These are phyloP conservation scores for Fusarium avenaceum DNA, from an alignment of 2,329 filamentous ascomycete species.

Conservation along the genomic window DNA sequence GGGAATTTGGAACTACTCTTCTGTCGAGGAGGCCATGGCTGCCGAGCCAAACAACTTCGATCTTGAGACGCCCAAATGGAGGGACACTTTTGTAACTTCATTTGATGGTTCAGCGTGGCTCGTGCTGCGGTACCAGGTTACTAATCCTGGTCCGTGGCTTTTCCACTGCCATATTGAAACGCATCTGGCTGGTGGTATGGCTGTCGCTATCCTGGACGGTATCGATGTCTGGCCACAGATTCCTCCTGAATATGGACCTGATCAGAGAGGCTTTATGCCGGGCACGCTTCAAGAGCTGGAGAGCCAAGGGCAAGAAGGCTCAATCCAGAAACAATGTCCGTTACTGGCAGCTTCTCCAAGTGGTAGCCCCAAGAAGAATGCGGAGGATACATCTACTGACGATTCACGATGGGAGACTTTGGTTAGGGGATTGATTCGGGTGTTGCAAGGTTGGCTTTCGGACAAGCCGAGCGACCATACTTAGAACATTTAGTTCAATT, in stretches of 20 bases:
- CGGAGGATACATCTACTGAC: background rate
- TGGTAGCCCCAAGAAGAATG: background rate
- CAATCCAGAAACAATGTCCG: background rate
- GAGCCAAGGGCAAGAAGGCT: background rate
- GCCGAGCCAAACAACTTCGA: slow-evolving; percentile 2
- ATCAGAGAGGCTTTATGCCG: slow-evolving; percentile 9
- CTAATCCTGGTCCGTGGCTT: slow-evolving; percentile 9
- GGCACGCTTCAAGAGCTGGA: slow-evolving; percentile 1
- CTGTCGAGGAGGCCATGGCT: slow-evolving; percentile 6
- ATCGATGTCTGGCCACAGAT: slow-evolving; percentile 12
- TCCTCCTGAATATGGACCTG: slow-evolving; percentile 15
- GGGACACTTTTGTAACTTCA: slow-evolving; percentile 8
- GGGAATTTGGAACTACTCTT: slow-evolving; percentile 14
- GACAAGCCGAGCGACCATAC: background rate
- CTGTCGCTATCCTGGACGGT: slow-evolving; percentile 4
- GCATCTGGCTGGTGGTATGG: slow-evolving; percentile 7
- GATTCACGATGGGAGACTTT: slow-evolving; percentile 1
- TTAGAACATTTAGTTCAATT: background rate
- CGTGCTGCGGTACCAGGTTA: slow-evolving; percentile 8
- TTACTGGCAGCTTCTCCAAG: background rate
- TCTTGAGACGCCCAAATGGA: slow-evolving; percentile 8
- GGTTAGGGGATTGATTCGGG: background rate
- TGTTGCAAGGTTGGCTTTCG: slow-evolving; percentile 1
- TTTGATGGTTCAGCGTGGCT: slow-evolving; percentile 13
- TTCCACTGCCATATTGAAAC: slow-evolving; percentile 15